Conservation (phyloP, 192 early-diverging fungal genomes). For the Podila horticola region DNA sequence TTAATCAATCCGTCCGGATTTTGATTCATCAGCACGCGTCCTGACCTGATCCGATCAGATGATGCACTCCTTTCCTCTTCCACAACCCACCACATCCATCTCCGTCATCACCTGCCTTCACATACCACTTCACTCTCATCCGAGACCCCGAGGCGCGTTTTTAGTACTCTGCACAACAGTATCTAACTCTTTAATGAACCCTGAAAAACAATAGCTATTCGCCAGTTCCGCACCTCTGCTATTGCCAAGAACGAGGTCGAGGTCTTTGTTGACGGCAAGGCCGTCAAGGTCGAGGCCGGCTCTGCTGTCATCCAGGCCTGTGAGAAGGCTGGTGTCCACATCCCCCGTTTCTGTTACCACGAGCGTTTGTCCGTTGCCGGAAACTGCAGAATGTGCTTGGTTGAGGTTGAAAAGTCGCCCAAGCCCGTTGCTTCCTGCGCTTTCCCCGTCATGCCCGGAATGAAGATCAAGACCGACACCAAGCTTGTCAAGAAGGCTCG, state of each 20-base stretch:
- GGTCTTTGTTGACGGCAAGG: conserved; percentile 91
- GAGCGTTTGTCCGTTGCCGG: conserved; percentile 93
- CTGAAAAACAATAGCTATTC: conserved; percentile 11
- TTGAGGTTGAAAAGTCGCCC: conserved; percentile 96
- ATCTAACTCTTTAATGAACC: no score
- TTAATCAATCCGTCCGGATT: background rate
- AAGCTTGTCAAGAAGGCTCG: conserved; percentile 97
- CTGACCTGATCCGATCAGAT: background rate
- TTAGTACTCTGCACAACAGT: no score
- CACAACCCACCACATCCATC: no score
- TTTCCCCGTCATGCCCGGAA: conserved; percentile 96
- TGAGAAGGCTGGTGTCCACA: conserved; percentile 93
- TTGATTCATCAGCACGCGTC: background rate
- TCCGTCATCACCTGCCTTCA: no score
- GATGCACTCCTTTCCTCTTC: background rate
- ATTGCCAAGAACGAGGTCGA: conserved; percentile 76
- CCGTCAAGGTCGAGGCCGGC: conserved; percentile 91
- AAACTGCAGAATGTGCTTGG: conserved; percentile 99
- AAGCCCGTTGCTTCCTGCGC: conserved; percentile 98
- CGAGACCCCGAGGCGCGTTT: no score
- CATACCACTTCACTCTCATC: no score
- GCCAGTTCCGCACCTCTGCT: conserved; percentile 57
- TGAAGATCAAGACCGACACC: conserved; percentile 96
- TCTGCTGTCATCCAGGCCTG: conserved; percentile 97
- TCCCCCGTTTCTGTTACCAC: conserved; percentile 81